Evolutionary conservation across 495 filamentous ascomycete genomes (phyloP).

Genomic region (Aspergillus sclerotiicarbonarius): DNA sequence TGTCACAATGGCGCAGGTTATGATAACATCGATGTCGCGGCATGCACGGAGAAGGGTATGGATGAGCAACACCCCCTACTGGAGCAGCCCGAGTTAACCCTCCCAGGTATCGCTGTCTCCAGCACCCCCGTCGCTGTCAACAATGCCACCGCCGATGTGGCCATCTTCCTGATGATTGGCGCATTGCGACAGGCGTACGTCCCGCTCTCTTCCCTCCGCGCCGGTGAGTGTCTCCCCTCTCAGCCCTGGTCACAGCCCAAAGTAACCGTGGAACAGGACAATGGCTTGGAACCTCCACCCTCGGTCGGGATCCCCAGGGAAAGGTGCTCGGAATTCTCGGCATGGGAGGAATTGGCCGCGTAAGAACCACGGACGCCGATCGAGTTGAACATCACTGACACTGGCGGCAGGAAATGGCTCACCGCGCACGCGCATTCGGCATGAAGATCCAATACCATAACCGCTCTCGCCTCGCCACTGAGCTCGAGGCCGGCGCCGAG

Average conservation of each 20-base stretch:
- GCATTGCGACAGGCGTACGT: constrained; percentile 65
- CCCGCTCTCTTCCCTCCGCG: constrained; percentile 58
- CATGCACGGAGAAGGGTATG: constrained; percentile 58
- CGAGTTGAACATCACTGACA: constrained; percentile 10
- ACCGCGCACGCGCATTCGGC: constrained; percentile 65
- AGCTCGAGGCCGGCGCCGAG: constrained; percentile 56
- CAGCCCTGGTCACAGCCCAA: neutral
- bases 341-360: constrained; percentile 77
- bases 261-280: constrained; percentile 31
- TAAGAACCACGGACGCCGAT: constrained; percentile 17
- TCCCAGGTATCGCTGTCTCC: constrained; percentile 58
- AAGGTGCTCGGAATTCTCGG: constrained; percentile 79
- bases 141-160: constrained; percentile 68
- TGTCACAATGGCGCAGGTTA: constrained; percentile 87
- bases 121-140: constrained; percentile 68
- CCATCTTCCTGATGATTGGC: constrained; percentile 70
- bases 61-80: neutral
- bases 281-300: constrained; percentile 50
- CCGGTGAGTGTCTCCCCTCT: constrained; percentile 36
- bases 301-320: constrained; percentile 66
- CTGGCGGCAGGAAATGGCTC: constrained; percentile 58
- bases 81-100: neutral
- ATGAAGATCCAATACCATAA: constrained; percentile 75
- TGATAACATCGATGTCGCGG: constrained; percentile 72
- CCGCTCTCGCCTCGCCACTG: constrained; percentile 52